These are phyloP conservation scores for Alternaria arbusti DNA, from an alignment of 2,329 filamentous ascomycete species.

Conservation along the genomic window DNA sequence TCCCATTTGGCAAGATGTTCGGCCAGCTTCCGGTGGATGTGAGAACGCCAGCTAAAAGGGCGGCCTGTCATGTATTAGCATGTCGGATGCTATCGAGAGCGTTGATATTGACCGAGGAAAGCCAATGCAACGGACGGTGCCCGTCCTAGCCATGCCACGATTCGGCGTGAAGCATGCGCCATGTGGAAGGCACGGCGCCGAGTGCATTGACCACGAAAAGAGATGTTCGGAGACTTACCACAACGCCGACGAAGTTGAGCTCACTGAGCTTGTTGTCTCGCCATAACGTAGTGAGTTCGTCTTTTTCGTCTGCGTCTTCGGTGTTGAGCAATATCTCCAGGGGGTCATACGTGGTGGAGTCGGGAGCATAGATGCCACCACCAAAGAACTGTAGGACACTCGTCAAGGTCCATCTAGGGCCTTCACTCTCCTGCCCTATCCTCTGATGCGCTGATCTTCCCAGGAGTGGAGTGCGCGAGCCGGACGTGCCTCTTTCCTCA, in stretches of 20 bases:
- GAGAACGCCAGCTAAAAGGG: constrained; percentile 49
- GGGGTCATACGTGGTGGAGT: constrained; percentile 45
- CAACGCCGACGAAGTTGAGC: constrained; percentile 52
- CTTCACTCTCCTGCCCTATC: background rate
- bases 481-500: constrained; percentile 22
- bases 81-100: background rate
- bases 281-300: constrained; percentile 49
- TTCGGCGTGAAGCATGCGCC: background rate
- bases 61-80: constrained; percentile 32
- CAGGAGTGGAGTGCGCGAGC: constrained; percentile 31
- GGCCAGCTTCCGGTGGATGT: constrained; percentile 56
- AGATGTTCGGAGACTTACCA: constrained; percentile 33
- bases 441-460: constrained; percentile 18
- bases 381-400: constrained; percentile 38
- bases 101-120: no score
- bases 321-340: constrained; percentile 48
- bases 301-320: constrained; percentile 39
- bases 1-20: constrained; percentile 47
- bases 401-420: constrained; percentile 9
- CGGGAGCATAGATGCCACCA: constrained; percentile 43
- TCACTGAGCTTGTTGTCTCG: constrained; percentile 50
- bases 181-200: background rate
- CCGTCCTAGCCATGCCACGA: background rate
- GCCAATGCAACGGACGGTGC: no score
- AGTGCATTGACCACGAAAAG: background rate